Conservation (phyloP, 208 protist species). For the Leishmania arabica region DNA sequence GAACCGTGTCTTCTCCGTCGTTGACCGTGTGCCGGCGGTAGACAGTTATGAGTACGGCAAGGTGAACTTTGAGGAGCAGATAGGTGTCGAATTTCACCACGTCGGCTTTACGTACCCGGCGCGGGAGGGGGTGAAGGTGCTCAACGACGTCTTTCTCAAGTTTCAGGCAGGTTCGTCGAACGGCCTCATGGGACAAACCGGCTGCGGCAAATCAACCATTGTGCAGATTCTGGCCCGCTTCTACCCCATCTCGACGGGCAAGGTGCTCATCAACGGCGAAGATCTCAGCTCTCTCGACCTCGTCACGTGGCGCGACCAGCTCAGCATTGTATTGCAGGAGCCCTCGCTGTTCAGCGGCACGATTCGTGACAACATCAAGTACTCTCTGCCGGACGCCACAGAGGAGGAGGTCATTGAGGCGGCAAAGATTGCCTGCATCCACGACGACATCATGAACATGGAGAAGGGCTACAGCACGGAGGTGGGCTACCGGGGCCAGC, state of each 20-base stretch:
- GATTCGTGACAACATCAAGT: conserved; percentile 69
- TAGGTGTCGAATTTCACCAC: conserved; percentile 46
- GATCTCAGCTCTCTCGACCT: conserved; percentile 38
- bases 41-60: conserved; percentile 52
- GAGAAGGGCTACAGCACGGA: conserved; percentile 63
- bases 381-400: conserved; percentile 45
- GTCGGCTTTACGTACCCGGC: conserved; percentile 72
- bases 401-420: conserved; percentile 50
- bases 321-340: conserved; percentile 84
- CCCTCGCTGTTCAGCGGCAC: conserved; percentile 81
- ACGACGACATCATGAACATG: conserved; percentile 29
- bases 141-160: conserved; percentile 39
- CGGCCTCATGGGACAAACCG: conserved; percentile 89
- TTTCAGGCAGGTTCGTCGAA: conserved; percentile 54
- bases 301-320: conserved; percentile 55
- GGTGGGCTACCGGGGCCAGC: conserved; percentile 64
- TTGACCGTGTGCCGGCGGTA: conserved; percentile 71
- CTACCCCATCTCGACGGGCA: conserved; percentile 46
- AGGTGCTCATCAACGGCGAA: conserved; percentile 48
- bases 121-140: conserved; percentile 51
- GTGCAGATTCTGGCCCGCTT: conserved; percentile 73
- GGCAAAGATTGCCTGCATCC: conserved; percentile 51
- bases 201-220: conserved; percentile 87
- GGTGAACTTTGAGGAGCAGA: conserved; percentile 41
- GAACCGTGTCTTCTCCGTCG: conserved; percentile 68